Base-by-base conservation (phyloP, 2,329 filamentous ascomycete genomes). In the Monosporascus cannonballus region DNA sequence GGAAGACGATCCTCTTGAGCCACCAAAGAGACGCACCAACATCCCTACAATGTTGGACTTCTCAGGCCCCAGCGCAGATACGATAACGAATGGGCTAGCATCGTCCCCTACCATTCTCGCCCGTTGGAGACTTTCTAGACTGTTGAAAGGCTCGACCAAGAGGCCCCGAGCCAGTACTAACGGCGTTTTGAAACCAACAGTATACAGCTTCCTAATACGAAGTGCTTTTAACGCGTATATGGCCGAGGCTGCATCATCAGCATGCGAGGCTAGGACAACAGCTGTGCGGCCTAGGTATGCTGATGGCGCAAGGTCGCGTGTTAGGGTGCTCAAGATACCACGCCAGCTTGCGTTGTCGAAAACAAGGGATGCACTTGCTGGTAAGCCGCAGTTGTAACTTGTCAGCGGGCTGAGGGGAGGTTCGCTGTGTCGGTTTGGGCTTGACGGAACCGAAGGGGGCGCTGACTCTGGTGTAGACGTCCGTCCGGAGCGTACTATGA, bases 321-420 rank as follows among this genome's bases (percentile, higher is more conserved):
- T 94, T 54, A 95, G 74, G 0, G 89, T 91, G 50, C 88, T 87
- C 47, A 90, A 78, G 53, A 95, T 93, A 1, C 89, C 90, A 67
- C 90, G 90, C 89, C 90, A 94, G 15, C 85, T 84, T 11, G 89
- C 87, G 60, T 95, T 95, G 62, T 94, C 89, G 47, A 90, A 87
- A 17, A 92, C 74, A 41, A 93, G 80, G 5, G 74, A 73, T 0
- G 78, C 77, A 50, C 75, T 78, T 11, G 77, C 71, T 2, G 77
- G 68, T 3, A 80, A 61, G 2, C 72, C 72, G 2, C 62, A 48
- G 27, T 56, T 36, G 18, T 48, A 54, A 25, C 51, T 55, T 3
- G 48, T 48, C 7, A 53, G 46, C 14, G 51, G 36, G 25, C 46
- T 47, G 18, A 58, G 55, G 5, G 57, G 54, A 2, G 51, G 60